phyloP scores from a whole-genome alignment of 2,329 filamentous ascomycete species.

The Pestalotiopsis sp. region DNA sequence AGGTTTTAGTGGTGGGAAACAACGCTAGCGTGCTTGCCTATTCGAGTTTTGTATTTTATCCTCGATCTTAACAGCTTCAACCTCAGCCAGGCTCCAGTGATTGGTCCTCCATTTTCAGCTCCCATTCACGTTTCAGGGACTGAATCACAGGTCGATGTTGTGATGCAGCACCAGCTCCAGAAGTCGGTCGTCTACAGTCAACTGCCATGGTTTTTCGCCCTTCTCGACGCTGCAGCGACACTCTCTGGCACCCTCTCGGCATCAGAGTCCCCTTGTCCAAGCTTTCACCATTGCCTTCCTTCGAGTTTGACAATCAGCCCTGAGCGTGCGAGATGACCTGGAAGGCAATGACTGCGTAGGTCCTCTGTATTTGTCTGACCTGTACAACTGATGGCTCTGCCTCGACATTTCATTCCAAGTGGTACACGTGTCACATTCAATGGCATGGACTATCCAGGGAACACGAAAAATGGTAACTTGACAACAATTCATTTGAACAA shows the following conservation, averaged over 20 bases:
- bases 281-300: background rate
- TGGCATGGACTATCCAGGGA: no score
- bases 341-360: no score
- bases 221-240: background rate
- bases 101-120: no score
- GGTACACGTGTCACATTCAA: no score
- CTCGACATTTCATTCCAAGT: no score
- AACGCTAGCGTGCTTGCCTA: slow-evolving; percentile 8
- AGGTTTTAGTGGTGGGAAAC: background rate
- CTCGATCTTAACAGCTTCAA: background rate
- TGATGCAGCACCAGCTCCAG: no score
- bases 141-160: no score
- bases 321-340: background rate
- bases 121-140: no score
- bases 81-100: background rate
- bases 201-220: background rate
- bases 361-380: no score
- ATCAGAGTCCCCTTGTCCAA: background rate
- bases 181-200: no score
- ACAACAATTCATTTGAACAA: background rate
- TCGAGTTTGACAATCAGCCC: background rate
- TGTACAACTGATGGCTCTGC: no score
- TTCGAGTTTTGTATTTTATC: background rate
- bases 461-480: background rate
- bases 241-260: background rate